Percentiles rank a stretch among this genome's conserved stretches.
Evolutionary conservation across 768 basidiomycete genomes (phyloP).

Genomic region (Collybia sordida): DNA sequence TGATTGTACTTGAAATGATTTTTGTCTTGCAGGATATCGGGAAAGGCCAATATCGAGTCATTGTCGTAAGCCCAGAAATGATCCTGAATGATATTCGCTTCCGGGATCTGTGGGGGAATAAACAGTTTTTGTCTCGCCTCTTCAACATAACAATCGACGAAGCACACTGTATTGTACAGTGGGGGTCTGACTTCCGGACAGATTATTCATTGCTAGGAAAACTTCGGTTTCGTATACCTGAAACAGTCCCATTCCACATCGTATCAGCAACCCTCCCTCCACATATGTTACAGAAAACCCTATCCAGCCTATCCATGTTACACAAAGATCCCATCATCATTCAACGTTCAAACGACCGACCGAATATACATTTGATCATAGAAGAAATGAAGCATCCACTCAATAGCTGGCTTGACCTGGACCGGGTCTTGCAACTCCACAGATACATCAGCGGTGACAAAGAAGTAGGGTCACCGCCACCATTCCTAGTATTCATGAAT

Average conservation of each 20-base stretch:
- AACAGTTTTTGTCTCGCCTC: conserved; percentile 19
- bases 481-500: neutral
- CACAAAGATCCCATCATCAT: neutral
- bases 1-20: neutral
- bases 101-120: conserved; percentile 10
- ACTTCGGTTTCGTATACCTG: conserved; percentile 9
- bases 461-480: neutral
- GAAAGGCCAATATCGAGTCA: conserved; percentile 12
- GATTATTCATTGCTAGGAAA: conserved; percentile 24
- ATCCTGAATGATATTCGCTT: conserved; percentile 5
- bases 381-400: neutral
- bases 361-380: neutral
- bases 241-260: conserved; percentile 14
- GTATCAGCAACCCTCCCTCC: no score
- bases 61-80: conserved; percentile 18
- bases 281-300: no score
- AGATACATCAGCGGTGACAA: no score
- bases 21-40: conserved; percentile 16
- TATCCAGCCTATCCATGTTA: conserved; percentile 15
- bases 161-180: conserved; percentile 32
- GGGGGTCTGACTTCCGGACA: conserved; percentile 27
- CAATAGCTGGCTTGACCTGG: neutral
- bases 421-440: neutral
- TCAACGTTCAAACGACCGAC: neutral
- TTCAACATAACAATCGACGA: conserved; percentile 33